phyloP scores from a whole-genome alignment of 129 eudicot species.

The Saposhnikovia divaricata region DNA sequence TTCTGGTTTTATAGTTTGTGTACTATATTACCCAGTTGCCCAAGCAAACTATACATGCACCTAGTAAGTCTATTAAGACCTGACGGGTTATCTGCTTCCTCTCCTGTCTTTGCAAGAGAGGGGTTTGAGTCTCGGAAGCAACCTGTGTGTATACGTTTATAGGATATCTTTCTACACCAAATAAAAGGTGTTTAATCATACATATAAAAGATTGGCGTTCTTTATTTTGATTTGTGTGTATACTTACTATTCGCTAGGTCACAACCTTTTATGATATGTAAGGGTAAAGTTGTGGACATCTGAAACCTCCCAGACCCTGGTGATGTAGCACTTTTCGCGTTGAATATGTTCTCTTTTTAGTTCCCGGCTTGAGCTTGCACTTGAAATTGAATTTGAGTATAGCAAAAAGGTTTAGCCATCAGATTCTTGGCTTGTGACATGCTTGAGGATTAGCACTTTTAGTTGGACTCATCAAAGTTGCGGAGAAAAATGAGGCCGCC shows the following conservation, averaged over 20 bases:
- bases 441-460: background rate
- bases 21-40: background rate
- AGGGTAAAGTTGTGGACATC: background rate
- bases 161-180: background rate
- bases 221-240: background rate
- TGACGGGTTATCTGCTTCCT: background rate
- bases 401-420: background rate
- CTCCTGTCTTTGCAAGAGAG: background rate
- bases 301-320: background rate
- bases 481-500: no score
- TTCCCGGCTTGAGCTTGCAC: background rate
- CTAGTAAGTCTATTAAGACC: background rate
- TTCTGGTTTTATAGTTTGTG: background rate
- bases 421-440: background rate
- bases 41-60: background rate
- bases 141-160: background rate
- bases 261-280: background rate
- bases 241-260: background rate
- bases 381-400: background rate
- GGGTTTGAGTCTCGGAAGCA: background rate
- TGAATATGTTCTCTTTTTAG: background rate
- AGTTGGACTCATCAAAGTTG: no score
- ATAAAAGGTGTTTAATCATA: background rate
- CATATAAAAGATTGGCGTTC: background rate
- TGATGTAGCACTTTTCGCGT: background rate